These are phyloP conservation scores for Pseudofabraea citricarpa DNA, from an alignment of 2,329 filamentous ascomycete genomes.

Conservation along the genomic window DNA sequence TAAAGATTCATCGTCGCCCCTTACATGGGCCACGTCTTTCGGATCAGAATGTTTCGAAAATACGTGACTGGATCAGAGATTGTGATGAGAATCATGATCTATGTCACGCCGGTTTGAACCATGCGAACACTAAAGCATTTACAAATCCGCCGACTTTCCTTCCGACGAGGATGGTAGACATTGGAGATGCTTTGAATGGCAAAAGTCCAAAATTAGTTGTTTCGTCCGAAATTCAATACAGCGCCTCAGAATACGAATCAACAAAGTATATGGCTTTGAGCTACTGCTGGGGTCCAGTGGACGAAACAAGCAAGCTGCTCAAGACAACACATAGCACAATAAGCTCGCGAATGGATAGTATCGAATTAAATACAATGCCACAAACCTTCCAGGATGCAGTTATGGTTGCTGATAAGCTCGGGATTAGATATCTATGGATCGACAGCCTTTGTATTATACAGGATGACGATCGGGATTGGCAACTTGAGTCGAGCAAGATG, in stretches of 20 bases:
- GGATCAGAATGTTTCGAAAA: conserved; percentile 4
- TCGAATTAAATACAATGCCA: conserved; percentile 8
- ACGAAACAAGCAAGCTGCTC: conserved; percentile 5
- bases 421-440: conserved; percentile 28
- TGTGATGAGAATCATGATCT: conserved; percentile 2
- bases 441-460: conserved; percentile 30
- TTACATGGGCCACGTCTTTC: conserved; percentile 3
- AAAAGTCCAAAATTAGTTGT: background rate
- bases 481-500: conserved; percentile 23
- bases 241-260: background rate
- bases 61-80: conserved; percentile 5
- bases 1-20: conserved; percentile 6
- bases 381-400: conserved; percentile 23
- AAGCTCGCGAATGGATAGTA: background rate
- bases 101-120: conserved; percentile 1
- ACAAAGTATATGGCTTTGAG: conserved; percentile 4
- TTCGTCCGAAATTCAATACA: background rate
- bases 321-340: conserved; percentile 10
- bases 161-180: background rate
- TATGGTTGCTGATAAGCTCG: conserved; percentile 18
- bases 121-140: background rate
- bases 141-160: background rate
- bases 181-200: background rate
- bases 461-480: conserved; percentile 24
- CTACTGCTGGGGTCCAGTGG: conserved; percentile 10